Evolutionary conservation across 164 flowering plant species (phyloP), one percentile per base, ranked within the genome.

Genomic region (Stephania cephalantha): DNA sequence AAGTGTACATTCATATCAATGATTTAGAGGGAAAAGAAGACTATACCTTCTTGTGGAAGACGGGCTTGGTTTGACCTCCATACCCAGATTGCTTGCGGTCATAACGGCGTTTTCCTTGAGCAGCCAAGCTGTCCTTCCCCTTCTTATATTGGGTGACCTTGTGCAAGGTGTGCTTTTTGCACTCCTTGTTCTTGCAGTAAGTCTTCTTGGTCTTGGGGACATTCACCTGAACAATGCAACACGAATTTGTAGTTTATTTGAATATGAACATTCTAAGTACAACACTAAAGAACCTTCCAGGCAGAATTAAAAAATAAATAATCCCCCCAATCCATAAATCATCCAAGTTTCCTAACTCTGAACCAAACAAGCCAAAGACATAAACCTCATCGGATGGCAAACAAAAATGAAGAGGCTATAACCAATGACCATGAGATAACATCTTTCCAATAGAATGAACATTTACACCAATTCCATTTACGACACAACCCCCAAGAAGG

Each of bases 111-210:
- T 75, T 75, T 31, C 77, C 77, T 58, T 75, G 77, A 20, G 66
- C 77, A 75, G 77, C 77, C 45, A 75, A 71, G 63, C 77, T 75
- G 67, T 75, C 77, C 52, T 75, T 75, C 45, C 77, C 77, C 67
- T 75, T 75, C 72, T 75, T 75, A 31, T 75, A 75, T 69, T 75
- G 77, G 35, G 77, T 75, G 70, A 75, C 77, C 77, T 75, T 75
- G 67, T 75, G 77, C 52, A 75, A 12, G 20, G 77, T 75, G 72
- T 75, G 77, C 72, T 75, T 75, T 71, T 58, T 75, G 77, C 77
- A 75, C 66, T 75, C 77, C 77, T 75, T 75, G 72, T 75, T 75
- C 77, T 75, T 75, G 67, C 77, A 75, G 68, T 75, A 75, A 0
- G 77, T 75, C 20, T 75, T 75, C 66, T 75, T 75, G 44, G 77